These are phyloP conservation scores for Collybia sordida DNA, from an alignment of 768 basidiomycete species.

Conservation along the genomic window DNA sequence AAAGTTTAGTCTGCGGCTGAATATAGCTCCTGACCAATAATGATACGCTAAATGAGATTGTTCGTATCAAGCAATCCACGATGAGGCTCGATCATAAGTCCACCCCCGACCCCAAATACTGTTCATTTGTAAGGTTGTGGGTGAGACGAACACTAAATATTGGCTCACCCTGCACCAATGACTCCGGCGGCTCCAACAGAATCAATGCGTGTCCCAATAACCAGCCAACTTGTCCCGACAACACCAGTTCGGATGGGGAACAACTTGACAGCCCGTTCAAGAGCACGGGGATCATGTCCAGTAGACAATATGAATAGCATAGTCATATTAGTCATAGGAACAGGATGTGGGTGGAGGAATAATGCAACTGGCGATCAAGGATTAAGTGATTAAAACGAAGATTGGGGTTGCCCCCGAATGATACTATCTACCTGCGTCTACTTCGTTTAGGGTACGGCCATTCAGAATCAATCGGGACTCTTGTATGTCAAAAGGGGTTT, in stretches of 20 bases:
- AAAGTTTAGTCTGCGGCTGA: no score
- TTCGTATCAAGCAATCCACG: slow-evolving; percentile 38
- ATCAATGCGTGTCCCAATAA: slow-evolving; percentile 55
- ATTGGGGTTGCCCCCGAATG: slow-evolving; percentile 3
- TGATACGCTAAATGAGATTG: not conserved
- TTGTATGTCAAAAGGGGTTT: slow-evolving; percentile 31
- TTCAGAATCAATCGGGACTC: not conserved
- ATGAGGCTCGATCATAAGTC: slow-evolving; percentile 46
- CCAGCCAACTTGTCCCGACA: slow-evolving; percentile 74
- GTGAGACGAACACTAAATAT: not conserved
- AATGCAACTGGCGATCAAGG: slow-evolving; percentile 39
- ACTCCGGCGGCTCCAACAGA: slow-evolving; percentile 69
- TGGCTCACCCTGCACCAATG: slow-evolving; percentile 70
- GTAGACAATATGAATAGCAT: slow-evolving; percentile 63
- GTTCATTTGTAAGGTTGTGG: not conserved
- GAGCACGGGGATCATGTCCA: slow-evolving; percentile 39
- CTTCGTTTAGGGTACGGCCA: no score
- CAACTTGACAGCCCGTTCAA: slow-evolving; percentile 70
- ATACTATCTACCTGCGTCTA: slow-evolving; percentile 27
- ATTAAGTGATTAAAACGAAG: slow-evolving; percentile 18
- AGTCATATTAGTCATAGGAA: slow-evolving; percentile 16
- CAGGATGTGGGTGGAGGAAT: slow-evolving; percentile 69
- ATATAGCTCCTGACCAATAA: not conserved
- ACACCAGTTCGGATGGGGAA: slow-evolving; percentile 87
- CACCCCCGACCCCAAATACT: slow-evolving; percentile 34